phyloP scores from a whole-genome alignment of 2,329 filamentous ascomycete species.

The Spiromastix sp. region DNA sequence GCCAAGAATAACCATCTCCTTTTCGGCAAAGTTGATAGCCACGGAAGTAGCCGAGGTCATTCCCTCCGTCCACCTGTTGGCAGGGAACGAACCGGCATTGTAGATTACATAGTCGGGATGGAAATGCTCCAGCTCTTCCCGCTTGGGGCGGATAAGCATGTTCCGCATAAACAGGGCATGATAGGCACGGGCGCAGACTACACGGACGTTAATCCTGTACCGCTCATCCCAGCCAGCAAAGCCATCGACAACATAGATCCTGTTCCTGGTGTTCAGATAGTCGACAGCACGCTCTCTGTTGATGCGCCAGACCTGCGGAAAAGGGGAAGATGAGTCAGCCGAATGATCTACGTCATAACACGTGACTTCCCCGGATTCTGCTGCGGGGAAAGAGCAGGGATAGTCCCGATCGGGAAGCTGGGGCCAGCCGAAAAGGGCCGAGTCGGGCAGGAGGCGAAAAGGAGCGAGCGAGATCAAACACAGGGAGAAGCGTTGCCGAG shows the following conservation, averaged over 20 bases:
- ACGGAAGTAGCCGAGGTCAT: constrained; percentile 99
- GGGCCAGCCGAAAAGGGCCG: too few relatives aligned
- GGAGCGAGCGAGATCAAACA: too few relatives aligned
- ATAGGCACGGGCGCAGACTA: constrained; percentile 97
- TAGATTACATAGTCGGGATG: constrained; percentile 99
- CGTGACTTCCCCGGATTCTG: constrained; percentile 13
- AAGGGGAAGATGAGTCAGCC: constrained; percentile 14
- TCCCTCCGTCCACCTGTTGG: constrained; percentile 93
- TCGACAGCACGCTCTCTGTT: constrained; percentile 98
- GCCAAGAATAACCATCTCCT: constrained; percentile 99
- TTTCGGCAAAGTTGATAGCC: constrained; percentile 96
- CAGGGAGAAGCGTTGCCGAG: neutral
- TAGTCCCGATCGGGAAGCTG: constrained; percentile 10
- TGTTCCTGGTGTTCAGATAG: constrained; percentile 97
- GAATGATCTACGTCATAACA: constrained; percentile 22
- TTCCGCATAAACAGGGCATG: constrained; percentile 99
- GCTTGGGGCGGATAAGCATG: constrained; percentile 93
- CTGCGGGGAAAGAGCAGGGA: constrained; percentile 2
- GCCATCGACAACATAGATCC: constrained; percentile 97
- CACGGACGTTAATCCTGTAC: constrained; percentile 93
- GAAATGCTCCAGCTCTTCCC: constrained; percentile 92
- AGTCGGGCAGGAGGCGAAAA: constrained; percentile 4
- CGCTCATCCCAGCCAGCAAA: constrained; percentile 98
- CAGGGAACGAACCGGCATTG: constrained; percentile 96
- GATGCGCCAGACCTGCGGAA: constrained; percentile 87